These are phyloP conservation scores for Gloeopeniophorella convolvens DNA, from an alignment of 768 basidiomycete species.

Conservation along the genomic window DNA sequence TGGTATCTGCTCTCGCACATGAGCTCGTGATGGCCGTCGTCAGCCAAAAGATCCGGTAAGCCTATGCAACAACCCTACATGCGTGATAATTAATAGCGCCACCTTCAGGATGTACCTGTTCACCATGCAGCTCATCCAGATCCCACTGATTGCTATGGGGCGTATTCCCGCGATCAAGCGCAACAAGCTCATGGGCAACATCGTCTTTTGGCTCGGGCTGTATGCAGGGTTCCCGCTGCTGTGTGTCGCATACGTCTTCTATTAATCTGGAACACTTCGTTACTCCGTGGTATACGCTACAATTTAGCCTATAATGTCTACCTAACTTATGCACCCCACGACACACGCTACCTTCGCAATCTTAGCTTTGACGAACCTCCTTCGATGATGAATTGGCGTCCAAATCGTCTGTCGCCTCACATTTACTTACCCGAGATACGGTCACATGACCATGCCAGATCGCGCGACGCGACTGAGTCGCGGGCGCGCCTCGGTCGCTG, in stretches of 20 bases:
- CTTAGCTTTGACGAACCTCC: too few relatives aligned
- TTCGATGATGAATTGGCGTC: too few relatives aligned
- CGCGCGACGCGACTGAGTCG: too few relatives aligned
- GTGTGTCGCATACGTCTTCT: constrained; percentile 67
- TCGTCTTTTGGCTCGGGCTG: constrained; percentile 92
- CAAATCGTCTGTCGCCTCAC: too few relatives aligned
- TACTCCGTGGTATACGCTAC: background rate
- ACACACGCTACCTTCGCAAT: too few relatives aligned
- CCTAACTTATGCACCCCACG: too few relatives aligned
- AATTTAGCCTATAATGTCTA: background rate
- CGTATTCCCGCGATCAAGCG: constrained; percentile 69
- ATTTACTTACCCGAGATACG: too few relatives aligned
- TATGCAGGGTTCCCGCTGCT: constrained; percentile 90
- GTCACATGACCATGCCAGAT: too few relatives aligned
- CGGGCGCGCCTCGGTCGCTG: too few relatives aligned
- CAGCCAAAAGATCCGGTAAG: constrained; percentile 82
- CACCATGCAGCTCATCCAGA: constrained; percentile 69
- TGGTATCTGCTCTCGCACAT: constrained; percentile 83
- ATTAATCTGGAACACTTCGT: constrained; percentile 30
- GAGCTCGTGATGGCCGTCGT: constrained; percentile 97
- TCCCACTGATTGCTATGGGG: constrained; percentile 83
- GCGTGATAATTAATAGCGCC: background rate
- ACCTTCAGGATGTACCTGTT: constrained; percentile 75
- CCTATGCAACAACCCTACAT: background rate
- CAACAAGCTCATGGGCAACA: constrained; percentile 75